Conservation (phyloP, 2,329 filamentous ascomycete species). For the Teratosphaeria epicoccoides region DNA sequence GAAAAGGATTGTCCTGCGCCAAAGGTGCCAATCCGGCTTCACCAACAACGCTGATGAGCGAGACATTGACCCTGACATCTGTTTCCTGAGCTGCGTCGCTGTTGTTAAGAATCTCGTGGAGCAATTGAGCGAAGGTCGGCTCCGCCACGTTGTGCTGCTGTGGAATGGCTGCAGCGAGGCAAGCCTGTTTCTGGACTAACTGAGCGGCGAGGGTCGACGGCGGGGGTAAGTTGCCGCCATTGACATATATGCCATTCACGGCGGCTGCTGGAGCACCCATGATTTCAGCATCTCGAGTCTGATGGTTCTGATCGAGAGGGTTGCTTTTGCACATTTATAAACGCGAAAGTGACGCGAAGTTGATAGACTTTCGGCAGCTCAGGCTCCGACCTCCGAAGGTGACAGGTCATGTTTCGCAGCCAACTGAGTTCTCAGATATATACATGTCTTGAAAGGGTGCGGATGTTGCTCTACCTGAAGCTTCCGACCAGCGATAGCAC, state of each 20-base stretch:
- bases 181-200: conserved; percentile 62
- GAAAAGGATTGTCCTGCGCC: conserved; percentile 58
- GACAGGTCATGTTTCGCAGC: too few relatives aligned
- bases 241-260: background rate
- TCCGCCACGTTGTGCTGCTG: conserved; percentile 30
- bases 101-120: conserved; percentile 49
- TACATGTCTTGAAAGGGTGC: too few relatives aligned
- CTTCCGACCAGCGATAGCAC: too few relatives aligned
- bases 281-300: conserved; percentile 12
- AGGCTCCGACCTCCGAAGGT: too few relatives aligned
- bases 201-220: conserved; percentile 82
- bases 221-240: conserved; percentile 34
- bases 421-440: too few relatives aligned
- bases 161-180: conserved; percentile 43
- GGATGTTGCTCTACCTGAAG: too few relatives aligned
- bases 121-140: conserved; percentile 63
- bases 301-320: background rate
- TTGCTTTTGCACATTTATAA: background rate
- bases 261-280: background rate
- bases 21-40: conserved; percentile 66
- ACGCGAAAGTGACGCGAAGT: background rate
- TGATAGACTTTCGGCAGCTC: background rate
- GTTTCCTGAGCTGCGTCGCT: conserved; percentile 45
- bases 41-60: conserved; percentile 73
- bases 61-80: conserved; percentile 66